Evolutionary conservation across 1,284 basidiomycete genomes (phyloP), one percentile per base, ranked within the genome.

Genomic region (Abortiporus biennis): DNA sequence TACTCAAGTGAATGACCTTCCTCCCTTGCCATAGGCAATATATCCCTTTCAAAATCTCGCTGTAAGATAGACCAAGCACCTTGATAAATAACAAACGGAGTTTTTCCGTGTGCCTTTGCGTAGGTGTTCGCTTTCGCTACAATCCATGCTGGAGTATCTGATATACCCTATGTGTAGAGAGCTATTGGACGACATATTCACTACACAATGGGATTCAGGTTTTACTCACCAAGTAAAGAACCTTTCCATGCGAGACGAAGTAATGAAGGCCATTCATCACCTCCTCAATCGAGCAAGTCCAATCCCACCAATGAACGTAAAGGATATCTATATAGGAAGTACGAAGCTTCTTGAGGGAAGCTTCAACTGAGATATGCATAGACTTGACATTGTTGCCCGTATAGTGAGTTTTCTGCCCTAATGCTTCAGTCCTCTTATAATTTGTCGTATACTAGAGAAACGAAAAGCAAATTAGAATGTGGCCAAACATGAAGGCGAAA

Each of bases 111-210:
- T 17, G 63, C 61, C 3, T 57, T 52, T 13, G 77, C 76, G 45
- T 76, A 78, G 40, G 65, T 64, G 53, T 78, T 78, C 23, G 68
- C 71, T 4, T 63, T 61, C 6, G 68, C 49, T 21, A 79, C 74
- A 24, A 78, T 53, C 73, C 74, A 79, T 1, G 77, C 72, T 0
- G 74, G 75, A 3, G 65, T 70, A 46, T 76, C 71, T 3, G 55
- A 61, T 8, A 62, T 27, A 16, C 60, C 60, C 58, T 62, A 19
- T n/a, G n/a, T n/a, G n/a, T n/a, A n/a, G n/a, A 73, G n/a, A n/a
- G n/a, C 61, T 54, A 65, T 47, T 71, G 65, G n/a, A 71, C 47
- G 50, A 8, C 24, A 13, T 34, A 40, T 13, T 36, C 4, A 20
- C 16, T 54, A 55, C 70, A 72, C 9, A 68, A 40, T 27, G n/a